phyloP scores from a whole-genome alignment of 352 stramenopile genomes.

The Aphanomyces euteiches region DNA sequence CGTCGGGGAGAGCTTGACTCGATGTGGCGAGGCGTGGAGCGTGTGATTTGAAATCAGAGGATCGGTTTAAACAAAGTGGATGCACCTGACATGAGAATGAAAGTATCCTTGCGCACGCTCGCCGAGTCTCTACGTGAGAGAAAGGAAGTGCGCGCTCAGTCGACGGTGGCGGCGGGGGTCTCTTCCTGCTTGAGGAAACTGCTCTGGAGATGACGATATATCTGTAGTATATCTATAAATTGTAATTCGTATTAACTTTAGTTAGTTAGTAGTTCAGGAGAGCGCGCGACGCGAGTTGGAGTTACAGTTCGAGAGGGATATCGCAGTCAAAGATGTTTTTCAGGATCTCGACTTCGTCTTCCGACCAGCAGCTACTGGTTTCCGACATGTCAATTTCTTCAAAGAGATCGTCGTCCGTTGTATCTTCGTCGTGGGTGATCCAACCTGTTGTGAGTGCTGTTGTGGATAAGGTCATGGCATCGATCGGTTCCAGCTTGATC shows the following conservation, averaged over 20 bases:
- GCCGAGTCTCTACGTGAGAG: no score
- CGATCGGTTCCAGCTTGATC: conserved; percentile 12
- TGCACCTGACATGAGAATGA: no score
- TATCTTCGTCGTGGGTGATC: background rate
- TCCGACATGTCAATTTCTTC: conserved; percentile 31
- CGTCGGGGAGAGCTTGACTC: no score
- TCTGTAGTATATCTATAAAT: background rate
- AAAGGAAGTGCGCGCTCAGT: no score
- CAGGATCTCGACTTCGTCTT: conserved; percentile 31
- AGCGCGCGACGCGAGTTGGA: background rate
- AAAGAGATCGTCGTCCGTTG: conserved; percentile 3
- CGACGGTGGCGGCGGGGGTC: background rate
- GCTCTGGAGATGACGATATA: no score
- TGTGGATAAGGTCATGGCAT: background rate
- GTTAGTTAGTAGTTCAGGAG: conserved; percentile 6
- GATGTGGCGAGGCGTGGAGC: no score
- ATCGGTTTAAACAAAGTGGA: no score
- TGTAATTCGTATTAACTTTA: conserved; percentile 10
- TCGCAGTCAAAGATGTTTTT: conserved; percentile 28
- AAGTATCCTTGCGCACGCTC: no score
- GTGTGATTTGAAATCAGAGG: no score
- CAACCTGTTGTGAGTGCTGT: background rate
- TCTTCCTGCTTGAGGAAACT: background rate
- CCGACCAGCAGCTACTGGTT: conserved; percentile 27
- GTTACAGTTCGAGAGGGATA: background rate